Percentiles rank a stretch among this genome's conserved stretches.
Conservation (phyloP, 352 stramenopile species). For the Globisporangium echinulatum region DNA sequence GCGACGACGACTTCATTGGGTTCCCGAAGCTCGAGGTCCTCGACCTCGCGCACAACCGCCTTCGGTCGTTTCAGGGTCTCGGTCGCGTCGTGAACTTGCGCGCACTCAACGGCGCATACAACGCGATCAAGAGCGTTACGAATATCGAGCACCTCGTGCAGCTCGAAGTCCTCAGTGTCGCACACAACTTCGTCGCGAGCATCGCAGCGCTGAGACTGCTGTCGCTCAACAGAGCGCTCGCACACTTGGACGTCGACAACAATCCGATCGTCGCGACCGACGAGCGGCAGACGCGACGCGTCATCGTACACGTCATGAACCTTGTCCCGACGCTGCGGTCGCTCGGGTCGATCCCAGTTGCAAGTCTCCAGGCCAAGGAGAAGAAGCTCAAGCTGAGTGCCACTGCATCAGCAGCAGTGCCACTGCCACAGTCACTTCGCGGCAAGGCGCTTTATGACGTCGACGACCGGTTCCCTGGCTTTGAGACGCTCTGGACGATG, state of each 20-base stretch:
- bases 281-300: constrained; percentile 55
- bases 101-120: constrained; percentile 52
- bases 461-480: constrained; percentile 25
- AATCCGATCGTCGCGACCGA: constrained; percentile 66
- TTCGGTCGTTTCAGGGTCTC: constrained; percentile 51
- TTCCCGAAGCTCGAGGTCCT: constrained; percentile 68
- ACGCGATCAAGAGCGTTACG: constrained; percentile 50
- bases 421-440: background rate
- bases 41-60: constrained; percentile 48
- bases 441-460: constrained; percentile 39
- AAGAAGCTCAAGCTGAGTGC: constrained; percentile 29
- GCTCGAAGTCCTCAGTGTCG: constrained; percentile 51
- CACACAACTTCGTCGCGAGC: constrained; percentile 39
- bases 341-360: constrained; percentile 48
- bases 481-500: constrained; percentile 41
- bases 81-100: constrained; percentile 49
- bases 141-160: constrained; percentile 68
- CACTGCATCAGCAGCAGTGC: background rate
- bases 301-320: constrained; percentile 75
- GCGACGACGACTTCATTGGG: constrained; percentile 32
- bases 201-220: constrained; percentile 52
- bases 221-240: constrained; percentile 68
- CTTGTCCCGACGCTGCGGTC: constrained; percentile 57
- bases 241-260: constrained; percentile 64
- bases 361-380: constrained; percentile 39